Evolutionary conservation across 768 basidiomycete species (phyloP).

Genomic region (Chalciporus sphaerocephalus): DNA sequence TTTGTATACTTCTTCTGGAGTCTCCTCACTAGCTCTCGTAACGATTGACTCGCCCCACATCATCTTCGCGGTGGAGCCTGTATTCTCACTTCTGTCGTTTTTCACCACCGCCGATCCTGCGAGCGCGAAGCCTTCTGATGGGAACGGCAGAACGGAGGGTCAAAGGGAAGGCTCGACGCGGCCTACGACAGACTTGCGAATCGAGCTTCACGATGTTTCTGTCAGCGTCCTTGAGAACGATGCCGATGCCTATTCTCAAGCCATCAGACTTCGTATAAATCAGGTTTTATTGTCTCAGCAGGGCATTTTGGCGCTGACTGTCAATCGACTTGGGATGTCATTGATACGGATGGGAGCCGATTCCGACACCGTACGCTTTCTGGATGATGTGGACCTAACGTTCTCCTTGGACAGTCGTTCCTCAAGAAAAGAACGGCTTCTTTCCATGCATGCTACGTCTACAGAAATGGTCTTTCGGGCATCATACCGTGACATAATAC

Average conservation of each 20-base stretch:
- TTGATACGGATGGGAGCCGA: constrained; percentile 81
- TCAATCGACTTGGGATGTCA: constrained; percentile 89
- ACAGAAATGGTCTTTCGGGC: constrained; percentile 89
- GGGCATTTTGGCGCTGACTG: constrained; percentile 76
- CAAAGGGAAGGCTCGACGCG: constrained; percentile 11
- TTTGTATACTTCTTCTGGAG: constrained; percentile 73
- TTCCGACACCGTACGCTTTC: constrained; percentile 80
- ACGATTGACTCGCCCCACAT: constrained; percentile 91
- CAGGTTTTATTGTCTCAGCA: constrained; percentile 85
- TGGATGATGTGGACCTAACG: constrained; percentile 89
- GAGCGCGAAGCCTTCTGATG: constrained; percentile 13
- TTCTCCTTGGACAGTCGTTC: constrained; percentile 81
- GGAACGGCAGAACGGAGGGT: constrained; percentile 11
- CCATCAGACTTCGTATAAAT: constrained; percentile 79
- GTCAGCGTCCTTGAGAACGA: constrained; percentile 88
- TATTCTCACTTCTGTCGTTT: constrained; percentile 85
- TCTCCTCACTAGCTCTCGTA: constrained; percentile 68
- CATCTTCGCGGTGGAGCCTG: constrained; percentile 87
- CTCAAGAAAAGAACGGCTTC: constrained; percentile 66
- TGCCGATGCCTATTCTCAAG: constrained; percentile 69
- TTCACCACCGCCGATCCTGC: constrained; percentile 60
- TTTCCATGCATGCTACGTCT: constrained; percentile 74
- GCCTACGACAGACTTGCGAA: constrained; percentile 53
- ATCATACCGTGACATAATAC: constrained; percentile 90
- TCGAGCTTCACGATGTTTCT: constrained; percentile 88